Evolutionary conservation across 2,329 filamentous ascomycete genomes (phyloP).

Genomic region (Paracorniculantispora psalliotae): DNA sequence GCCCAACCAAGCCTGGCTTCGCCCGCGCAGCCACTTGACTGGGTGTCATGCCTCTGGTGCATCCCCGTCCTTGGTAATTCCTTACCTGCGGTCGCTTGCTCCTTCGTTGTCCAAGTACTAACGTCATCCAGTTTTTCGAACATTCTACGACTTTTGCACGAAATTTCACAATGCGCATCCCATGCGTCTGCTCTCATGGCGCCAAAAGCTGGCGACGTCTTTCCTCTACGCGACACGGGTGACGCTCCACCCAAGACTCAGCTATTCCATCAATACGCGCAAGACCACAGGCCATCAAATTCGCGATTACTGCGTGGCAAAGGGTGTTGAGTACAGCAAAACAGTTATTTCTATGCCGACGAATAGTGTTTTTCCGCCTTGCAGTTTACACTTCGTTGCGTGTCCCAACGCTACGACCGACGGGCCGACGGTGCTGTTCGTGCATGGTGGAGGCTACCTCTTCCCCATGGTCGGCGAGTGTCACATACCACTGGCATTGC

Average conservation of each 20-base stretch:
- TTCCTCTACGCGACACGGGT: background rate
- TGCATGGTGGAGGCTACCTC: conserved; percentile 22
- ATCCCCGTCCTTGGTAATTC: background rate
- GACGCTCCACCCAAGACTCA: background rate
- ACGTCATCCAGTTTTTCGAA: background rate
- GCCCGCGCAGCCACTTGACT: background rate
- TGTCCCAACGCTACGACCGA: background rate
- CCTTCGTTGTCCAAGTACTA: too few relatives aligned
- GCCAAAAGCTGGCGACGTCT: conserved; percentile 8
- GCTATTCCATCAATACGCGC: background rate
- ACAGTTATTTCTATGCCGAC: background rate
- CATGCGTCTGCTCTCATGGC: conserved; percentile 1
- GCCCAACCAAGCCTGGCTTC: background rate
- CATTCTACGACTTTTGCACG: background rate
- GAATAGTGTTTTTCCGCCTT: background rate
- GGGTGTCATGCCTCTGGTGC: background rate
- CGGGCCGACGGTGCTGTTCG: conserved; percentile 17
- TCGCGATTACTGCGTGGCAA: background rate
- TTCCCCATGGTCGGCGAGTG: conserved; percentile 15
- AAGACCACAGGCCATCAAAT: background rate
- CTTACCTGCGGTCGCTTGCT: background rate
- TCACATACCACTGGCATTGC: conserved; percentile 18
- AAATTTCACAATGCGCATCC: background rate
- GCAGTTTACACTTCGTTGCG: background rate
- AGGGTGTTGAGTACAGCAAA: background rate